Base-by-base conservation (phyloP, 2,329 filamentous ascomycete genomes). In the Aspergillus aculeatinus region DNA sequence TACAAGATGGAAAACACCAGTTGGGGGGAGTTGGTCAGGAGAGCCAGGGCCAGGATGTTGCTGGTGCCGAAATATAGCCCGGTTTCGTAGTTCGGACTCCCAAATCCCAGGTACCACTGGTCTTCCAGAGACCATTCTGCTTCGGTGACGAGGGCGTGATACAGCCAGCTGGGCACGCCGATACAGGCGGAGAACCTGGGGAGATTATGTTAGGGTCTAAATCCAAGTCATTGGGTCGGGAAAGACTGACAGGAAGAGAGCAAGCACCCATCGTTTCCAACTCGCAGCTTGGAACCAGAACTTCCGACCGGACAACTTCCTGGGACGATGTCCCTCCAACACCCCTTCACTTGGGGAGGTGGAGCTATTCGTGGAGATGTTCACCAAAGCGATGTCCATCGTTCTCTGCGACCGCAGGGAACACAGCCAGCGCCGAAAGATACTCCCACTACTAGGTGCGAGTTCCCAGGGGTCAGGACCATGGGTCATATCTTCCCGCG, bases 1-100 rank as follows among this genome's bases (percentile, higher is more conserved):
- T 76, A 77, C 25, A 72, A 55, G 12, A 73, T 52, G 0, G 74
- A 76, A 3, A 77, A 57, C 0, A 73, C 9, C 0, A 74, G 35
- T 60, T 78, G 73, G 0, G 71, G 70, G 0, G 61, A 63, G 39
- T 76, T 76, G 27, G 68, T 68, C 11, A 74, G 55, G 0, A 72
- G 60, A 2, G 57, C 56, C 39, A 62, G 55, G 31, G 21, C 14
- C 16, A 60, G 27, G 11, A 29, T 23, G n/a, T 48, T 48, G 16
- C 2, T 10, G 12, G 9, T 31, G 25, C 25, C 5, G 27, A 55
- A 55, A 6, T 33, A 10, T 12, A 55, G 11, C n/a, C n/a, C 23
- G 1, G 52, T 55, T 47, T 55, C 16, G n/a, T n/a, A 47, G 19
- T 23, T 33, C n/a, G 52, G 25, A 14, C 29, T 11, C 11, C 52